Conservation (phyloP, 2,329 filamentous ascomycete genomes). For the Alternaria angustiovoidea region DNA sequence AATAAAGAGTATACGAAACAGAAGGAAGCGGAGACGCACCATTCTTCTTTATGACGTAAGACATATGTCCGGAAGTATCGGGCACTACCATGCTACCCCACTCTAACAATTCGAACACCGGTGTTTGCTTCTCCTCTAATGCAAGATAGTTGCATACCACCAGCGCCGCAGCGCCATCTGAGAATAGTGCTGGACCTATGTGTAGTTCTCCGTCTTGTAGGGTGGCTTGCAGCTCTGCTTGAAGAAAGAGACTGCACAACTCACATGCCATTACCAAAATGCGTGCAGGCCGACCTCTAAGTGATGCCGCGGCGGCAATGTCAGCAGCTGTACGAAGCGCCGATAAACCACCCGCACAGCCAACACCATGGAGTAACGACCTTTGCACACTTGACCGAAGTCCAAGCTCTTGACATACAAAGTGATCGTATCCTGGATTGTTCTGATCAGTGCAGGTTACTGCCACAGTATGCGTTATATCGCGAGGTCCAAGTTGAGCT, state of each 20-base stretch:
- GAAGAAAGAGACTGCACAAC: conserved; percentile 60
- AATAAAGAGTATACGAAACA: too few species aligned
- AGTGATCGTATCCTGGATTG: conserved; percentile 51
- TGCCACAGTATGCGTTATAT: conserved; percentile 51
- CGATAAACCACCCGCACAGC: conserved; percentile 52
- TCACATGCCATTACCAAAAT: conserved; percentile 72
- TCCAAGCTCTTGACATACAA: conserved; percentile 46
- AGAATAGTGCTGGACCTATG: conserved; percentile 73
- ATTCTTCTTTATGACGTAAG: conserved; percentile 70
- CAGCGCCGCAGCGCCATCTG: conserved; percentile 72
- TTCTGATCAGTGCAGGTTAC: conserved; percentile 51
- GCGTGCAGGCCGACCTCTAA: conserved; percentile 66
- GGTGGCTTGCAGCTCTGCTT: conserved; percentile 72
- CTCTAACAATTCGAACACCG: conserved; percentile 67
- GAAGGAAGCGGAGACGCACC: conserved; percentile 53
- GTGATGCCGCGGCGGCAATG: conserved; percentile 69
- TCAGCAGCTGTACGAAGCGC: conserved; percentile 63
- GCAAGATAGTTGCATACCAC: conserved; percentile 71
- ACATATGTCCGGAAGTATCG: conserved; percentile 68
- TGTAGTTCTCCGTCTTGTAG: conserved; percentile 59
- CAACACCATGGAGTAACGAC: conserved; percentile 49
- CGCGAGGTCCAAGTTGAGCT: conserved; percentile 24
- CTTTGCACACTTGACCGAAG: conserved; percentile 43
- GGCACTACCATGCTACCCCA: conserved; percentile 72
- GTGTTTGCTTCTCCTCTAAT: conserved; percentile 39